Base-by-base conservation (phyloP, 2,329 filamentous ascomycete genomes). In the Sporothrix brunneoviolacea region DNA sequence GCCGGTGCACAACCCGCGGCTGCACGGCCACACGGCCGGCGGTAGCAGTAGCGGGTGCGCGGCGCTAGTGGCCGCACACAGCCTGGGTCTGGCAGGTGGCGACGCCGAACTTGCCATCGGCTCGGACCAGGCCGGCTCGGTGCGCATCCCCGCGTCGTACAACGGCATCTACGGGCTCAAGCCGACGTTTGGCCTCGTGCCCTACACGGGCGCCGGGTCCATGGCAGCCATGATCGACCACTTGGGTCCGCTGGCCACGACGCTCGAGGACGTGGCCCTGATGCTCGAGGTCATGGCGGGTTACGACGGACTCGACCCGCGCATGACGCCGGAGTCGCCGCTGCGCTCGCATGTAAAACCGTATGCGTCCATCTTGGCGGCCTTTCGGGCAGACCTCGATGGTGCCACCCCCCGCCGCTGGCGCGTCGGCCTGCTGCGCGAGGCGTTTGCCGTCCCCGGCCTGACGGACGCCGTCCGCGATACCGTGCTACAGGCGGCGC, bases 41-140 rank as follows among this genome's bases (percentile, higher is more conserved):
- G 87, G 87, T 7, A 87, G 82, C 4, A 89, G 86, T 0, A 85
- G 84, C 4, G 87, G 87, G 1, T 82, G 82, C 5, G 86, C 74
- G 0, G 66, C 65, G 0, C 50, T 70, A 2, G 54, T 66, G 8
- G 63, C 62, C 3, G 47, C 39, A 13, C 30, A 33, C n/a, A n/a
- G n/a, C n/a, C n/a, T n/a, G n/a, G n/a, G n/a, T n/a, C n/a, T n/a
- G n/a, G n/a, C n/a, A n/a, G n/a, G n/a, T n/a, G n/a, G n/a, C n/a
- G n/a, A n/a, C n/a, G 53, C 41, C 1, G 47, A 53, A 10, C 42
- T 56, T 7, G 52, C 52, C 21, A 71, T 89, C 12, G 87, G 86
- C 12, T 80, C 77, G 30, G 85, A 90, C 60, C 85, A 84, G 15
- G 86, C 85, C 21, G 86, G 86, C 44, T 85, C 79, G 33, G 83